Percentiles rank a stretch among this genome's conserved stretches.
Evolutionary conservation across 2,329 filamentous ascomycete genomes (phyloP).

Genomic region (Trichoderma oligosporum): DNA sequence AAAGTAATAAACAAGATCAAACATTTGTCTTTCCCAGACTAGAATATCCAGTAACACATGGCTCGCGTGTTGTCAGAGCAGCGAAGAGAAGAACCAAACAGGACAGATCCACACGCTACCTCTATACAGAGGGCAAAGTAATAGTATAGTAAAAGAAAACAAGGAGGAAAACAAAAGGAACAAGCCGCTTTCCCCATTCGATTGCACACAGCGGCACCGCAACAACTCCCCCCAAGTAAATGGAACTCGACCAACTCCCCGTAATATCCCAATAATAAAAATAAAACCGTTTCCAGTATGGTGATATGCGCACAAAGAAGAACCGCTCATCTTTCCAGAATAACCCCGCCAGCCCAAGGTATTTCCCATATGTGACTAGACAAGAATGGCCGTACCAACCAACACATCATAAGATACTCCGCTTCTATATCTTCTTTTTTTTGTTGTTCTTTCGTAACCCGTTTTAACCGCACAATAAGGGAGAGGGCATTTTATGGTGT

Average conservation of each 20-base stretch:
- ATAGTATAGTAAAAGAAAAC: slow-evolving; percentile 17
- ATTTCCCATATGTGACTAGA: slow-evolving; percentile 37
- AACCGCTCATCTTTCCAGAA: slow-evolving; percentile 36
- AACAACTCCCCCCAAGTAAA: slow-evolving; percentile 21
- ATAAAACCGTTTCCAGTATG: slow-evolving; percentile 30
- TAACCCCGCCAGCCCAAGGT: slow-evolving; percentile 27
- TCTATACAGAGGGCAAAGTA: not conserved
- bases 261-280: slow-evolving; percentile 27
- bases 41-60: slow-evolving; percentile 30
- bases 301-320: slow-evolving; percentile 31
- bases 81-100: slow-evolving; percentile 22
- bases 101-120: slow-evolving; percentile 19
- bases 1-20: slow-evolving; percentile 19
- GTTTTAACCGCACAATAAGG: slow-evolving; percentile 27
- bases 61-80: slow-evolving; percentile 17
- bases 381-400: slow-evolving; percentile 34
- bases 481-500: slow-evolving; percentile 32
- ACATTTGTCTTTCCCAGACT: slow-evolving; percentile 25
- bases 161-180: slow-evolving; percentile 11
- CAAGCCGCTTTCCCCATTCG: slow-evolving; percentile 30
- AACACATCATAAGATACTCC: slow-evolving; percentile 32
- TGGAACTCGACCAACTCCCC: slow-evolving; percentile 37
- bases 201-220: slow-evolving; percentile 30
- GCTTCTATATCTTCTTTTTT: slow-evolving; percentile 46
- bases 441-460: slow-evolving; percentile 43